Evolutionary conservation across 192 early-diverging fungal genomes (phyloP).

Genomic region (Entomortierella chlamydospora): DNA sequence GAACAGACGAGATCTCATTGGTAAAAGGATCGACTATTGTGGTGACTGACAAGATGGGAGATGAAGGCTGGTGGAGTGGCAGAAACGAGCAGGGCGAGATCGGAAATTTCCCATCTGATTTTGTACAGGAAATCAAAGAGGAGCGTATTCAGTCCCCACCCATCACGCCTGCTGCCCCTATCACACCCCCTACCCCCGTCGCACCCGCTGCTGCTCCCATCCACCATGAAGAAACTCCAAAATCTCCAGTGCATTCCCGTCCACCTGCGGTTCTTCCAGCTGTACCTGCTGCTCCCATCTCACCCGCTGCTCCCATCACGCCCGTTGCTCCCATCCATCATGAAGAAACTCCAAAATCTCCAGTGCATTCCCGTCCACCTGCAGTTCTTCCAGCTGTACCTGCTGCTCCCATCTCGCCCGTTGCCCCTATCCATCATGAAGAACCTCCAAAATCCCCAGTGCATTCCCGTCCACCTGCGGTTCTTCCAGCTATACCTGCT

Average conservation of each 20-base stretch:
- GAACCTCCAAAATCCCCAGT: slow-evolving; percentile 41
- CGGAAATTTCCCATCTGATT: slow-evolving; percentile 67
- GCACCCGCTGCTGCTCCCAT: slow-evolving; percentile 3
- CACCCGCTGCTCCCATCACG: slow-evolving; percentile 6
- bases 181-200: slow-evolving; percentile 17
- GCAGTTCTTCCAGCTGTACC: slow-evolving; percentile 25
- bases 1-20: slow-evolving; percentile 61
- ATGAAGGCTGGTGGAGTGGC: slow-evolving; percentile 69
- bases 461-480: slow-evolving; percentile 17
- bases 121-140: slow-evolving; percentile 62
- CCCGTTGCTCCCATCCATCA: slow-evolving; percentile 8
- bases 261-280: slow-evolving; percentile 21
- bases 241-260: slow-evolving; percentile 28
- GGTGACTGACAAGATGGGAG: slow-evolving; percentile 58
- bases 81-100: slow-evolving; percentile 62
- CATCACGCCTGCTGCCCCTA: slow-evolving; percentile 5
- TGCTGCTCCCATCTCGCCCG: slow-evolving; percentile 12
- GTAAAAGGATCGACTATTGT: slow-evolving; percentile 57
- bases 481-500: slow-evolving; percentile 22
- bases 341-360: slow-evolving; percentile 41
- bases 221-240: slow-evolving; percentile 32
- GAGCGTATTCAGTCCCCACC: slow-evolving; percentile 17
- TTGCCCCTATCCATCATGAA: slow-evolving; percentile 21
- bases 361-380: slow-evolving; percentile 18
- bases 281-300: slow-evolving; percentile 16